These are phyloP conservation scores for Endothia cerciana DNA, from an alignment of 2,329 filamentous ascomycete species.

Conservation along the genomic window DNA sequence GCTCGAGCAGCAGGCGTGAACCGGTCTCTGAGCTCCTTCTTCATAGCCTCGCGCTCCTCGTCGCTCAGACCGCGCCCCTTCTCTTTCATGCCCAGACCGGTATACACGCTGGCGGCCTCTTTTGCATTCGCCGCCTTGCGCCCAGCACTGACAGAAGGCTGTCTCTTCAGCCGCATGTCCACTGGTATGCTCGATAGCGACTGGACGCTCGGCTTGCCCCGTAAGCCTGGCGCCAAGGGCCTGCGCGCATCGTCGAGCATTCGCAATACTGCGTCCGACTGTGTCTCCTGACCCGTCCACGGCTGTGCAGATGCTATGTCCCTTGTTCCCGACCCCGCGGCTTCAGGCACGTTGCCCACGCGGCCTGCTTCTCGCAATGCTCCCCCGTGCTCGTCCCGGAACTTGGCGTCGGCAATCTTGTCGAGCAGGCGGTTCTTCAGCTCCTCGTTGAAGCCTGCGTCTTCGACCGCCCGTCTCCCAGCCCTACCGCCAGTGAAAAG, in stretches of 20 bases:
- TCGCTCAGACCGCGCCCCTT: conserved; percentile 63
- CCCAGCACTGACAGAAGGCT: conserved; percentile 45
- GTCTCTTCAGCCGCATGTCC: conserved; percentile 54
- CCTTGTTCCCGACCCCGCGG: conserved; percentile 70
- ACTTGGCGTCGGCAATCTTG: conserved; percentile 59
- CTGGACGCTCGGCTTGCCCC: conserved; percentile 50
- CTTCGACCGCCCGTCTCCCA: conserved; percentile 62
- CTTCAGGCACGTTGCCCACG: conserved; percentile 45
- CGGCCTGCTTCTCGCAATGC: conserved; percentile 52
- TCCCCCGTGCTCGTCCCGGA: conserved; percentile 53
- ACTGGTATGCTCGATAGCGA: conserved; percentile 46
- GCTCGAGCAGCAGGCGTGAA: conserved; percentile 74
- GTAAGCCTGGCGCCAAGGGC: conserved; percentile 58
- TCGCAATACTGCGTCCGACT: conserved; percentile 76
- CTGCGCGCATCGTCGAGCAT: conserved; percentile 85
- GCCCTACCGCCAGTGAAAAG: conserved; percentile 62
- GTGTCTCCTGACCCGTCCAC: conserved; percentile 79
- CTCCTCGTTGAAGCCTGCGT: conserved; percentile 67
- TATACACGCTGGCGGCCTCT: conserved; percentile 60
- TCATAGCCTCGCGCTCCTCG: conserved; percentile 72
- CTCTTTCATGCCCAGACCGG: conserved; percentile 50
- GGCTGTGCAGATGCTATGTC: conserved; percentile 68
- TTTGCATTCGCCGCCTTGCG: conserved; percentile 57
- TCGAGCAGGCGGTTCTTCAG: conserved; percentile 61
- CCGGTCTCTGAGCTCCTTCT: conserved; percentile 76